These are phyloP conservation scores for Somion occarium DNA, from an alignment of 1,284 basidiomycete genomes.

Conservation along the genomic window DNA sequence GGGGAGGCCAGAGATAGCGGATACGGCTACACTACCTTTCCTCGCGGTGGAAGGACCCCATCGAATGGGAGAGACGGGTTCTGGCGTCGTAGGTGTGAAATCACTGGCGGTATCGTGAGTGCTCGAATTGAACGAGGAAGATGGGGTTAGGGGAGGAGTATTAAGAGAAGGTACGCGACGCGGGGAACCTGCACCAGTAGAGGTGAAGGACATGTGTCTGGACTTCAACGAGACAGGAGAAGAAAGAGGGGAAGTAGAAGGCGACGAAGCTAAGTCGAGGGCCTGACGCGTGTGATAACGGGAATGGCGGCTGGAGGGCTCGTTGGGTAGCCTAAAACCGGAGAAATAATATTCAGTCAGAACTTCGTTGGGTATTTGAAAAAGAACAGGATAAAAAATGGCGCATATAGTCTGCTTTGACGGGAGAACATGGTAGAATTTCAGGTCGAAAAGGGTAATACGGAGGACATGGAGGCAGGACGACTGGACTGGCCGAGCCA, in stretches of 20 bases:
- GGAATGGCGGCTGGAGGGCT: no score
- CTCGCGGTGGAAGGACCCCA: not conserved
- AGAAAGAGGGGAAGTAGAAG: not conserved
- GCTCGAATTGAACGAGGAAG: constrained; percentile 22
- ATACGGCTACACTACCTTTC: not conserved
- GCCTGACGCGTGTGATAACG: not conserved
- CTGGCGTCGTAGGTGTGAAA: constrained; percentile 2
- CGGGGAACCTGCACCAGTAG: constrained; percentile 8
- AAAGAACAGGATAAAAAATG: not conserved
- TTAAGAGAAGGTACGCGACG: constrained; percentile 15
- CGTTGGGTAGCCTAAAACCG: not conserved
- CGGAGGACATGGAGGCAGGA: no score
- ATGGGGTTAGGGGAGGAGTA: constrained; percentile 29
- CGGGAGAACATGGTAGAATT: no score
- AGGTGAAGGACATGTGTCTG: not conserved
- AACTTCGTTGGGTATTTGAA: not conserved
- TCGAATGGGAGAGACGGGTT: constrained; percentile 5
- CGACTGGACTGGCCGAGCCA: no score
- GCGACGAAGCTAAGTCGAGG: not conserved
- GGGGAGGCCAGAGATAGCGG: not conserved
- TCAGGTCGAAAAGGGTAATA: no score
- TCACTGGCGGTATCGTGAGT: constrained; percentile 4
- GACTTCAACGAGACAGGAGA: constrained; percentile 1
- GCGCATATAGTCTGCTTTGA: not conserved
- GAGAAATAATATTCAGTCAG: not conserved